Conservation (phyloP, 2,329 filamentous ascomycete species). For the Lasiodiplodia gonubiensis region DNA sequence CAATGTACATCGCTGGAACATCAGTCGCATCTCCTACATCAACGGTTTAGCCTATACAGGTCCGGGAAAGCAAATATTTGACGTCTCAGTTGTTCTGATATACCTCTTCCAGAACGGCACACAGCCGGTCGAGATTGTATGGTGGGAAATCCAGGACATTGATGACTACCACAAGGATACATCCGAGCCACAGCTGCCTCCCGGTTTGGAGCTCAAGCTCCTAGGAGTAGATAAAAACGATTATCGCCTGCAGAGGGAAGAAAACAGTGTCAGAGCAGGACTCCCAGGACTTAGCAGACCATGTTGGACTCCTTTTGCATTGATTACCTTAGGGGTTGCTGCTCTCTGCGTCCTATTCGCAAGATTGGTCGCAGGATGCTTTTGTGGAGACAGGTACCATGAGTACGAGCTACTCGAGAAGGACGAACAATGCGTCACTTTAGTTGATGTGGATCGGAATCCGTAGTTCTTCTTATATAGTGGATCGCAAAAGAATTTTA, state of each 20-base stretch:
- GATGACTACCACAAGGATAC: slow-evolving; percentile 2
- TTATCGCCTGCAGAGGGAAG: not conserved
- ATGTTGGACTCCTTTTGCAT: not conserved
- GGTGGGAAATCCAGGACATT: slow-evolving; percentile 19
- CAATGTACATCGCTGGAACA: slow-evolving; percentile 7
- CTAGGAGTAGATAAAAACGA: not conserved
- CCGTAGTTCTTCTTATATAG: too few species aligned
- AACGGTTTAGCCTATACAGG: slow-evolving; percentile 17
- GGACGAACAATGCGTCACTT: not conserved
- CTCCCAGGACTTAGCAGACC: not conserved
- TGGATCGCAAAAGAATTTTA: too few species aligned
- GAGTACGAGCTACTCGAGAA: not conserved
- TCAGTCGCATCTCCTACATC: slow-evolving; percentile 16
- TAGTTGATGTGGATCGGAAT: too few species aligned
- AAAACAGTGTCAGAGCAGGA: not conserved
- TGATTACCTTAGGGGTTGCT: not conserved
- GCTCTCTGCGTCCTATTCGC: not conserved
- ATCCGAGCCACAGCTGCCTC: not conserved
- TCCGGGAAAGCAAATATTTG: not conserved
- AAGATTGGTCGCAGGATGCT: not conserved
- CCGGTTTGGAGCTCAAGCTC: not conserved
- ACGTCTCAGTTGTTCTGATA: slow-evolving; percentile 2
- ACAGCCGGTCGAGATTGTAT: not conserved
- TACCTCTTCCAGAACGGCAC: not conserved
- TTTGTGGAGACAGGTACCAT: not conserved